These are phyloP conservation scores for Lachnellula suecica DNA, from an alignment of 2,329 filamentous ascomycete genomes.

Conservation along the genomic window DNA sequence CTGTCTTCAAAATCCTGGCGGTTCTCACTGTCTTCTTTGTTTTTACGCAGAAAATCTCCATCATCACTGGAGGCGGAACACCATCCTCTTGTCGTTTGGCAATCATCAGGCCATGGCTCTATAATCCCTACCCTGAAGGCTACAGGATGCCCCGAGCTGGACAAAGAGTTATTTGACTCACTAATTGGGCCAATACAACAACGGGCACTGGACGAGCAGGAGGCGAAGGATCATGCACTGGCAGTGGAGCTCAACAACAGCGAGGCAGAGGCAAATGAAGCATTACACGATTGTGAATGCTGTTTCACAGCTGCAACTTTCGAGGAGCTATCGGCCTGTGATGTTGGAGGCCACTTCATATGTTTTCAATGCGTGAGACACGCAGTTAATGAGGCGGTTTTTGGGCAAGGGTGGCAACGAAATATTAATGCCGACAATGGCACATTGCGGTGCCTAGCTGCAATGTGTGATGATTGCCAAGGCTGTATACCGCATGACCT, in stretches of 20 bases:
- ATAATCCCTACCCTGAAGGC: conserved; percentile 61
- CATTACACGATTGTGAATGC: conserved; percentile 71
- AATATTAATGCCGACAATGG: conserved; percentile 72
- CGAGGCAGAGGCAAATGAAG: conserved; percentile 57
- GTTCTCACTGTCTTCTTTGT: conserved; percentile 69
- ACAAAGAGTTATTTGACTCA: conserved; percentile 59
- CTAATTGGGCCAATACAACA: conserved; percentile 54
- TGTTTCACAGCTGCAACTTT: conserved; percentile 72
- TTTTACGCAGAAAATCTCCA: conserved; percentile 62
- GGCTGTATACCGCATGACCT: conserved; percentile 71
- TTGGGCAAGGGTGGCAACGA: conserved; percentile 87
- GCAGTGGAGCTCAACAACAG: conserved; percentile 55
- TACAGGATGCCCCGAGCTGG: conserved; percentile 65
- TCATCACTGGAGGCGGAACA: conserved; percentile 53
- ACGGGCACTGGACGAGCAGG: conserved; percentile 42
- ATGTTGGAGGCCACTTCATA: conserved; percentile 66
- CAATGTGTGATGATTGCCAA: conserved; percentile 66
- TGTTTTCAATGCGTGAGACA: conserved; percentile 82
- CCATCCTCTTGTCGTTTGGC: conserved; percentile 64
- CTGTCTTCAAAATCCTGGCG: conserved; percentile 76
- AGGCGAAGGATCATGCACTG: conserved; percentile 51
- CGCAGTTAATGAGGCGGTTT: conserved; percentile 82
- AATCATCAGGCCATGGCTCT: conserved; percentile 52
- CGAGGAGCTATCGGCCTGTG: conserved; percentile 74
- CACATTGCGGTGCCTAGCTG: conserved; percentile 81